These are phyloP conservation scores for Fonticula alba DNA, from an alignment of 78 protist species.

Conservation along the genomic window DNA sequence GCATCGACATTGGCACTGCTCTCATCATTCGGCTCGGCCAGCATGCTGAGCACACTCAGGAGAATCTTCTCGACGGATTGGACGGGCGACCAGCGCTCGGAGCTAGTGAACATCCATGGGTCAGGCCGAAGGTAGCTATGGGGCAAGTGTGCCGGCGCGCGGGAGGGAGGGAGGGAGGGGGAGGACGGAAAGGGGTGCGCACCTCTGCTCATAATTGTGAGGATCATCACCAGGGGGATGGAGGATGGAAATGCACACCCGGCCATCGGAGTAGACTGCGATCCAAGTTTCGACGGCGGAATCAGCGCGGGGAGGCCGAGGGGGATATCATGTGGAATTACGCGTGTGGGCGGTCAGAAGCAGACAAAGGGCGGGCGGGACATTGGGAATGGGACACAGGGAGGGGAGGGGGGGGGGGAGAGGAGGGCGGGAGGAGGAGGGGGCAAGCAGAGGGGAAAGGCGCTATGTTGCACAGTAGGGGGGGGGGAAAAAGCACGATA, in stretches of 20 bases:
- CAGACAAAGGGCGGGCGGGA: too few species aligned
- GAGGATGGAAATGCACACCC: conserved; percentile 79
- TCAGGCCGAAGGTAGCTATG: too few species aligned
- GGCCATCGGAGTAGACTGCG: conserved; percentile 61
- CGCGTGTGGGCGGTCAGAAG: too few species aligned
- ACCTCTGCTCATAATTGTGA: conserved; percentile 27
- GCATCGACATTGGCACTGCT: conserved; percentile 83
- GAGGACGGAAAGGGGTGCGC: neutral
- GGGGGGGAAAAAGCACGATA: neutral
- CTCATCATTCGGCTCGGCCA: conserved; percentile 54
- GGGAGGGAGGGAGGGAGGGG: too few species aligned
- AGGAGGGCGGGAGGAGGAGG: too few species aligned
- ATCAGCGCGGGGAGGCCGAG: neutral
- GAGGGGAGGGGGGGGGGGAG: too few species aligned
- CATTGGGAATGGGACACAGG: too few species aligned
- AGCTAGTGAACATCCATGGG: neutral
- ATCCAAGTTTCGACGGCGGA: neutral
- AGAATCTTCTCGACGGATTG: conserved; percentile 66
- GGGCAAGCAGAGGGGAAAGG: too few species aligned
- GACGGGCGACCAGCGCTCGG: conserved; percentile 78
- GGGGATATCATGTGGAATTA: neutral
- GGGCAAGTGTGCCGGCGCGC: too few species aligned
- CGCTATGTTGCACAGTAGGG: neutral
- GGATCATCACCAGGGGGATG: conserved; percentile 79
- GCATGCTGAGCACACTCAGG: conserved; percentile 65